A percentile compares a stretch with the other conserved stretches of the same genome.
Evolutionary conservation across 148 eudicot species (phyloP).

Genomic region (Cornus controversa): DNA sequence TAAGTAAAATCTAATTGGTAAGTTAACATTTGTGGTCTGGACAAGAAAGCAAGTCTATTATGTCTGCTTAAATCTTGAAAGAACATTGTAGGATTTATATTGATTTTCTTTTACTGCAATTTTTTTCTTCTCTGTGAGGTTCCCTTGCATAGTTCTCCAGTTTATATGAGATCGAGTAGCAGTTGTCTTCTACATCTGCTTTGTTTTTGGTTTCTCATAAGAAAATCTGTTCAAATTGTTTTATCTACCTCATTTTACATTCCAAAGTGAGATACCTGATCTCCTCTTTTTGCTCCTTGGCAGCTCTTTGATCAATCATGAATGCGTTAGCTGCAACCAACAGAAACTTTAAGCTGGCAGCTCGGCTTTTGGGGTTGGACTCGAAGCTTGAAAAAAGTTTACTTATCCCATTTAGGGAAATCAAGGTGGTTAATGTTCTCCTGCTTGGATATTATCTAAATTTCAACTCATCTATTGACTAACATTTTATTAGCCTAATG

Average conservation of each 20-base stretch:
- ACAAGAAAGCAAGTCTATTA: no score
- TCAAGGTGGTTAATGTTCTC: constrained; percentile 56
- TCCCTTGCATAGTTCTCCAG: background rate
- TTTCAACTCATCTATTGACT: background rate
- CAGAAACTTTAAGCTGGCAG: constrained; percentile 82
- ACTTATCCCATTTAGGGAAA: constrained; percentile 94
- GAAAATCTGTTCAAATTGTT: background rate
- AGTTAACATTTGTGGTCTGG: background rate
- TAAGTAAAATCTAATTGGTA: background rate
- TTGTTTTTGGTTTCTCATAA: background rate
- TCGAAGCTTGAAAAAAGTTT: constrained; percentile 87
- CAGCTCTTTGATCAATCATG: constrained; percentile 41
- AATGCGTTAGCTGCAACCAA: constrained; percentile 98
- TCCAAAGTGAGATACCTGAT: background rate
- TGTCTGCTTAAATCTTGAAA: background rate
- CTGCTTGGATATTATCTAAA: background rate
- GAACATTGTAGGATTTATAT: background rate
- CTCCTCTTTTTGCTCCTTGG: constrained; percentile 8
- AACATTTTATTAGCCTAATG: no score
- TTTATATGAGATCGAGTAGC: background rate
- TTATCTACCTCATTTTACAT: background rate
- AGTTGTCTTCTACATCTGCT: background rate
- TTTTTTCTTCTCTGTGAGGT: background rate
- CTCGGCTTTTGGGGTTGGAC: constrained; percentile 83
- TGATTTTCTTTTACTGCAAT: background rate